Conservation (phyloP, 371 early-diverging fungal species). For the Rhizopus arrhizus region DNA sequence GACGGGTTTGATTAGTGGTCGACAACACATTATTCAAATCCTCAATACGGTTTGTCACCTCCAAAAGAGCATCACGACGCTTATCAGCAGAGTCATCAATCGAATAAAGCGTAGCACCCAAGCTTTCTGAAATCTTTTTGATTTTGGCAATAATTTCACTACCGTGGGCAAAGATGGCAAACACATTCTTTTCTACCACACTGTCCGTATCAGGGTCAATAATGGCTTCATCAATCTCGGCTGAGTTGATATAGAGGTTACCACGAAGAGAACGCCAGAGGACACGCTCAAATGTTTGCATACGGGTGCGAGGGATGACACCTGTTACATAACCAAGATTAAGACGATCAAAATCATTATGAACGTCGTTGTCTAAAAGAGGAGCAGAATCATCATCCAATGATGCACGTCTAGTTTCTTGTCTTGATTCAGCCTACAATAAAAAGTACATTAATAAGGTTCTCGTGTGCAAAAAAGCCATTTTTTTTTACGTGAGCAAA, state of each 20-base stretch:
- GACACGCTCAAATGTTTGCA: constrained; percentile 94
- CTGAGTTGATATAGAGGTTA: constrained; percentile 94
- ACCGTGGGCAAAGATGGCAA: constrained; percentile 97
- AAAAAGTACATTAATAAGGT: not conserved
- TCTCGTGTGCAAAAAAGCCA: not conserved
- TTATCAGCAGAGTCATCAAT: constrained; percentile 83
- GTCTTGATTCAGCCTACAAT: constrained; percentile 56
- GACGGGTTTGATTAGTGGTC: constrained; percentile 83
- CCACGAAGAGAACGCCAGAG: constrained; percentile 97
- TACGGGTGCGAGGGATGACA: constrained; percentile 83
- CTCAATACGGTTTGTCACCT: constrained; percentile 63
- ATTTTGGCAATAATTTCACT: constrained; percentile 86
- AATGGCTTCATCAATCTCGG: constrained; percentile 92
- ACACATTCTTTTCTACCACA: constrained; percentile 89
- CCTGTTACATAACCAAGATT: constrained; percentile 85
- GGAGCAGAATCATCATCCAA: constrained; percentile 66
- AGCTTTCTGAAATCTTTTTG: constrained; percentile 89
- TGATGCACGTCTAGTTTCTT: constrained; percentile 49
- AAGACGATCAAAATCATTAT: constrained; percentile 32
- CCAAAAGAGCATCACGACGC: constrained; percentile 78
- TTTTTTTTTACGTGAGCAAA: constrained; percentile 66
- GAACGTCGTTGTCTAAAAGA: constrained; percentile 61
- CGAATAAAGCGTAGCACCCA: constrained; percentile 93
- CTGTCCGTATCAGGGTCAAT: constrained; percentile 85
- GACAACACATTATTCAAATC: constrained; percentile 68